Evolutionary conservation across 2,329 filamentous ascomycete species (phyloP), one percentile per base, ranked within the genome.

Genomic region (Phialophora macrospora): DNA sequence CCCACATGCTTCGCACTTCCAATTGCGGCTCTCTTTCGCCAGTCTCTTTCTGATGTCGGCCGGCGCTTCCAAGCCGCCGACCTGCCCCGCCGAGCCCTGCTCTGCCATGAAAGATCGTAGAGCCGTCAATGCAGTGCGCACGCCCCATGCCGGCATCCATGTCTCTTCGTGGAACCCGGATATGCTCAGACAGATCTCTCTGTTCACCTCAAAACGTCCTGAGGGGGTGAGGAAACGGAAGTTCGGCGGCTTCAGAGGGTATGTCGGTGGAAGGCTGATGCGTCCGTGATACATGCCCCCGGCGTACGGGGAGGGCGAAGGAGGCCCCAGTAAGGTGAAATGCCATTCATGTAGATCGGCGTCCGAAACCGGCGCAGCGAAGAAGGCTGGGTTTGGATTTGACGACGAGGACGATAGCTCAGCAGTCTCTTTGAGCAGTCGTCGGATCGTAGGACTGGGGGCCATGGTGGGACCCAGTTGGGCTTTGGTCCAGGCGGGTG

Each of bases 111-210:
- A 97, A 72, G 87, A 90, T 62, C 95, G 82, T 56, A 98, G 87
- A 5, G 87, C 88, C 4, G 87, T 82, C 63, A 99, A 80, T 17
- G 95, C 94, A 3, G 95, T 98, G 66, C 95, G 85, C 9, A 99
- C 90, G 0, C 95, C 95, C 95, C 95, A 99, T 0, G 95, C 95
- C 0, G 95, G 95, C 83, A 97, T 94, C 95, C 95, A 99, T 17
- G 92, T 96, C 81, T 98, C 95, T 77, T 98, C 95, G 79, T 99
- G 95, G 78, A 97, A 94, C 1, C 93, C 94, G 60, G 88, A 91
- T 74, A 98, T 99, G 73, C 88, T 92, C 17, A 99, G 87, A 76
- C 95, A 99, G 72, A 99, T 98, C 81, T 98, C 94, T 71, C 95
- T 88, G 77, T 99, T 99, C 62, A 93, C 89, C 78, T 98, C 95